Percentiles rank a stretch among this genome's conserved stretches.
phyloP scores from a whole-genome alignment of 805 yeast genomes.

The Phaffomyces opuntiae region DNA sequence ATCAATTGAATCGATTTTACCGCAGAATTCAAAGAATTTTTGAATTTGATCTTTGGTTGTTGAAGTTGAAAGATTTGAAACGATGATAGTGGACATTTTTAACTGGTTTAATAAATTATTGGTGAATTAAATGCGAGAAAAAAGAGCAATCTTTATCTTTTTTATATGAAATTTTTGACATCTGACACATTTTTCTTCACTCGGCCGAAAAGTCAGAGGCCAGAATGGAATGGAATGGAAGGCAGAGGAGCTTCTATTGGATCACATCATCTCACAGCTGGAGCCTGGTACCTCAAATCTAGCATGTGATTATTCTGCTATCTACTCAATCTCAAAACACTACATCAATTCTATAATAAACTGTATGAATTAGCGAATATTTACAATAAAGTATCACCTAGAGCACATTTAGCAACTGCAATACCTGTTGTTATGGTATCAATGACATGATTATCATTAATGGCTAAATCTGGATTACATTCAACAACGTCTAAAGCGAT shows the following conservation, averaged over 20 bases:
- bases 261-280: too few species aligned
- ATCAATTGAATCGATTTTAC: conserved; percentile 33
- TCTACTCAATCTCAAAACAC: not conserved
- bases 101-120: not conserved
- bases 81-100: conserved; percentile 5
- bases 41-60: conserved; percentile 9
- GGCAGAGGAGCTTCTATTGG: too few species aligned
- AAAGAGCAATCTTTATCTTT: too few species aligned
- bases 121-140: not conserved
- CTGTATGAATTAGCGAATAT: not conserved
- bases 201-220: too few species aligned
- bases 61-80: conserved; percentile 1
- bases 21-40: conserved; percentile 70
- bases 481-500: conserved; percentile 90
- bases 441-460: conserved; percentile 62
- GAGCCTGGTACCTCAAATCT: too few species aligned
- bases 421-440: conserved; percentile 89
- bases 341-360: not conserved
- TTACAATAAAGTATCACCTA: conserved; percentile 76
- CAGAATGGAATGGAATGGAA: too few species aligned
- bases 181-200: too few species aligned
- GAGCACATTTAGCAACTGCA: conserved; percentile 86
- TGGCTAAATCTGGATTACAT: conserved; percentile 84
- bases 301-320: too few species aligned
- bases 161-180: too few species aligned